Conservation (phyloP, 176 grass and related monocot genomes). For the Secale cereale region DNA sequence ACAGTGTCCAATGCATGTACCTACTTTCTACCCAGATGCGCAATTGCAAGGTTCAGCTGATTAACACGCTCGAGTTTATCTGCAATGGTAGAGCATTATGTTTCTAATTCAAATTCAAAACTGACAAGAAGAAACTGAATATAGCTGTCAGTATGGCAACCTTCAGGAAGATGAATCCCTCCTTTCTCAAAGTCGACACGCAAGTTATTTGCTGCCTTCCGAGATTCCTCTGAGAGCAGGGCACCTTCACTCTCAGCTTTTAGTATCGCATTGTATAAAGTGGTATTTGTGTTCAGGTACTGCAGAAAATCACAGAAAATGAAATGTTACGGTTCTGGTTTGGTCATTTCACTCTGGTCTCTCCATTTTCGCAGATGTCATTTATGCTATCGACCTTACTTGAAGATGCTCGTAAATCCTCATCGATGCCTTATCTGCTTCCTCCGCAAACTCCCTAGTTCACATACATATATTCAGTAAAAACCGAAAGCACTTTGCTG, state of each 20-base stretch:
- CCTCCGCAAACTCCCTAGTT: slow-evolving; percentile 76
- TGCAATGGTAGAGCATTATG: slow-evolving; percentile 37
- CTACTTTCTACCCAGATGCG: slow-evolving; percentile 87
- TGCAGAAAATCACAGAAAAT: slow-evolving; percentile 39
- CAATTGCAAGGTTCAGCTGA: slow-evolving; percentile 80
- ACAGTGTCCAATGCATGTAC: slow-evolving; percentile 42
- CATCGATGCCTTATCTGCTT: slow-evolving; percentile 84
- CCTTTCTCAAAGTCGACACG: slow-evolving; percentile 90
- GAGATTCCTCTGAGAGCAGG: slow-evolving; percentile 70
- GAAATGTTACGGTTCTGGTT: neutral
- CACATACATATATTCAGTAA: slow-evolving; percentile 12
- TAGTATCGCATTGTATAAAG: slow-evolving; percentile 75
- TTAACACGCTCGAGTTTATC: slow-evolving; percentile 77
- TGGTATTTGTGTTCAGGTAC: slow-evolving; percentile 82
- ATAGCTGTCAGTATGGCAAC: slow-evolving; percentile 35
- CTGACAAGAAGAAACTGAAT: neutral
- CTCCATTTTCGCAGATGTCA: neutral
- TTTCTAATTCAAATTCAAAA: slow-evolving; percentile 5
- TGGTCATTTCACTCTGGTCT: neutral
- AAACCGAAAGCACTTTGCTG: neutral
- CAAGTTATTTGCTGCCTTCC: slow-evolving; percentile 61
- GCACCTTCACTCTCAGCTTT: slow-evolving; percentile 64
- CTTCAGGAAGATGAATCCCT: slow-evolving; percentile 84
- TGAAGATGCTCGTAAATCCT: slow-evolving; percentile 91
- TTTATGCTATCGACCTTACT: slow-evolving; percentile 36